These are phyloP conservation scores for Vigna reflexopilosa DNA, from an alignment of 306 rosid genomes.

Conservation along the genomic window DNA sequence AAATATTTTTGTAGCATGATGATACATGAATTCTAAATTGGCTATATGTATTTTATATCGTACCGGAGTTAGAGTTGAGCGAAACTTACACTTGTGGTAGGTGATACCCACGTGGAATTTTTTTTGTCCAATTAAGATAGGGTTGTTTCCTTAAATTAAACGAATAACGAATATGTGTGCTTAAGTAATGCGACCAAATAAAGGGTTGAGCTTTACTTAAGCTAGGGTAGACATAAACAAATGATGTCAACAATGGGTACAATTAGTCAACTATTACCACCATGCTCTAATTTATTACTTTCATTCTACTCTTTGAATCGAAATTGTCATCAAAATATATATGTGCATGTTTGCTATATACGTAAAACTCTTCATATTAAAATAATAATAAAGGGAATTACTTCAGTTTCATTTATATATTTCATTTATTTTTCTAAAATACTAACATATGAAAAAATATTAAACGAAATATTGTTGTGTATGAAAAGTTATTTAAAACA, in stretches of 20 bases:
- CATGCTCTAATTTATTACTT: neutral
- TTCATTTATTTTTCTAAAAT: too few relatives aligned
- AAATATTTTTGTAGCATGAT: too few relatives aligned
- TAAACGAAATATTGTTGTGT: too few relatives aligned
- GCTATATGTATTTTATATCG: neutral
- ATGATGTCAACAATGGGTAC: conserved; percentile 33
- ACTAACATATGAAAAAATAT: too few relatives aligned
- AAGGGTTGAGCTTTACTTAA: neutral
- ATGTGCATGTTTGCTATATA: too few relatives aligned
- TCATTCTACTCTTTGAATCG: neutral
- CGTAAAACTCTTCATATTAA: too few relatives aligned
- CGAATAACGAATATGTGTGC: neutral
- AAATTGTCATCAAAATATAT: neutral
- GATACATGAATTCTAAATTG: neutral
- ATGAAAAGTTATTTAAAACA: too few relatives aligned
- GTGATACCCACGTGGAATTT: conserved; percentile 33
- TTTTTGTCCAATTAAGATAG: conserved; percentile 32
- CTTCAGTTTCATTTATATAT: too few relatives aligned
- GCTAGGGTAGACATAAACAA: too few relatives aligned
- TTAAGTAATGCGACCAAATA: neutral
- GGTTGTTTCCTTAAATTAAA: conserved; percentile 43
- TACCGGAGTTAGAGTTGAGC: neutral
- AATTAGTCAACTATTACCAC: conserved; percentile 5
- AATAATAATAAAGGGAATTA: too few relatives aligned
- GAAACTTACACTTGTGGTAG: neutral